These are phyloP conservation scores for Lithospermum erythrorhizon DNA, from an alignment of 257 asterid species.

Conservation along the genomic window DNA sequence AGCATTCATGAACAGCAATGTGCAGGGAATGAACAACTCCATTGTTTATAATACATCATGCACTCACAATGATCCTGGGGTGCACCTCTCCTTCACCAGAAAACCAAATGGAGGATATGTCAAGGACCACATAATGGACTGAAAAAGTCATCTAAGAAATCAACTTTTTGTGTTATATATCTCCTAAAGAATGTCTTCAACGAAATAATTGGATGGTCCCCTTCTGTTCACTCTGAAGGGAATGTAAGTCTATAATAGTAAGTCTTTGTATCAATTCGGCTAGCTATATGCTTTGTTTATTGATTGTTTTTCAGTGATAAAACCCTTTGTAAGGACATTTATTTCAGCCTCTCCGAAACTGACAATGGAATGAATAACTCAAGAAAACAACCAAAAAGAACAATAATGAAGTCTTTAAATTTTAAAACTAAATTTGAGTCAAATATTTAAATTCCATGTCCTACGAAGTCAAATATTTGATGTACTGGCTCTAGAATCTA, in stretches of 20 bases:
- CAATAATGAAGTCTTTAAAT: no score
- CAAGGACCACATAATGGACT: constrained; percentile 2
- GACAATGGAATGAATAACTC: no score
- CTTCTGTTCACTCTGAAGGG: not conserved
- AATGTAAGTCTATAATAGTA: not conserved
- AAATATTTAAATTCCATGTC: no score
- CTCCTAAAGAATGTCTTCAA: not conserved
- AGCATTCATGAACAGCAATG: constrained; percentile 56
- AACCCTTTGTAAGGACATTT: no score
- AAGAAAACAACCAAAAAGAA: no score
- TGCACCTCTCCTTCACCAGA: constrained; percentile 38
- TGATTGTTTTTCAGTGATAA: no score
- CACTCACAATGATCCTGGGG: constrained; percentile 58
- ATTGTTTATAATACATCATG: constrained; percentile 26
- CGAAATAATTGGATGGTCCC: constrained; percentile 1
- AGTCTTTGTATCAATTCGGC: no score
- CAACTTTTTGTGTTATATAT: not conserved
- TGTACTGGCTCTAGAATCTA: no score
- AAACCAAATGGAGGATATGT: constrained; percentile 6
- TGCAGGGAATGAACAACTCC: constrained; percentile 78
- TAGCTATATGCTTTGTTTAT: no score
- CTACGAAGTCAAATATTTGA: no score
- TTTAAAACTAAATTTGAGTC: no score
- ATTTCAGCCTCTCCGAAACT: no score
- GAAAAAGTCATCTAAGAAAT: not conserved